Evolutionary conservation across 2,329 filamentous ascomycete genomes (phyloP), one percentile per base, ranked within the genome.

Genomic region (Aspergillus sp.): DNA sequence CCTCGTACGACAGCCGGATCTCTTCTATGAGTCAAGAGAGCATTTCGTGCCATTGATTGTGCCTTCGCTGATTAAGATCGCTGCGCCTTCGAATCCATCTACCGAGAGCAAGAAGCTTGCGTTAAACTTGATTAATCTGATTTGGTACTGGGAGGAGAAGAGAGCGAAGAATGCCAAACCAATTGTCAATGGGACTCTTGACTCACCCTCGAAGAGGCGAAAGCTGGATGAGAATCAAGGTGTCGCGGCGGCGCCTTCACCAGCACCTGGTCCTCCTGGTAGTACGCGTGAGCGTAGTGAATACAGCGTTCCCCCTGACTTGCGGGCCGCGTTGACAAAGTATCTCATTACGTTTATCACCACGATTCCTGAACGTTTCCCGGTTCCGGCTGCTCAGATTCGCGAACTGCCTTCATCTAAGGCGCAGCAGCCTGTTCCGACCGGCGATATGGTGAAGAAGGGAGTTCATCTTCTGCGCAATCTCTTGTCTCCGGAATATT

Each of bases 321-420:
- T 86, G 45, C 81, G 90, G 19, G 78, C 83, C 39, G 85, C 88
- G 65, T 85, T 98, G 73, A 79, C 96, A 42, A 96, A 95, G 67
- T 98, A 97, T 61, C 78, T 98, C 30, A 86, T 97, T 29, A 87
- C 93, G 50, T 97, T 97, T 67, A 95, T 97, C 56, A 90, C 89
- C 1, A 86, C 88, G 43, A 76, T 96, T 26, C 85, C 86, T 12
- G 93, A 97, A 66, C 81, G 90, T 32, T 96, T 86, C 63, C 82
- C 83, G 19, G 79, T 89, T 26, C 84, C 84, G 9, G 86, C 85
- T 26, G 77, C 80, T 9, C 85, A 83, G 57, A 75, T 81, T 38
- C 79, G 81, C 42, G 81, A 85, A 38, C 56, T 73, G 8, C 61
- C 64, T 1, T 63, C 69, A 38, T 70, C 73, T 27, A 73, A 73